phyloP scores from a whole-genome alignment of 2,329 filamentous ascomycete species.

The Cercospora sp. region DNA sequence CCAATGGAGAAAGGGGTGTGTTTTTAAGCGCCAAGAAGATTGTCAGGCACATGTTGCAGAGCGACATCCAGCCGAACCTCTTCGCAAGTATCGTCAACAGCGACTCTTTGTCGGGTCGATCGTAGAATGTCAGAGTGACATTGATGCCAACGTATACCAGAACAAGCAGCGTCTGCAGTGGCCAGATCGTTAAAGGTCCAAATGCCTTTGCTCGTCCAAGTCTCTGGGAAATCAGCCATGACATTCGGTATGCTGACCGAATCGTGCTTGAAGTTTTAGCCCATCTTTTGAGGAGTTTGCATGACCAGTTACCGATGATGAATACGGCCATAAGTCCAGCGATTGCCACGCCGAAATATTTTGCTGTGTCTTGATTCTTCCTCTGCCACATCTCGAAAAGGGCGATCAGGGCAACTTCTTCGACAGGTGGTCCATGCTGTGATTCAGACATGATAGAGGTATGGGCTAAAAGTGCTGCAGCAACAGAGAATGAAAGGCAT shows the following conservation, averaged over 20 bases:
- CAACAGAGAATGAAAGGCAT: not conserved
- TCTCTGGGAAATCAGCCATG: not conserved
- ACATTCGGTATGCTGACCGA: not conserved
- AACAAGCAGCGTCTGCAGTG: slow-evolving; percentile 11
- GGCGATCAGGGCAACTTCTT: slow-evolving; percentile 12
- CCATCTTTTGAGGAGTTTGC: slow-evolving; percentile 3
- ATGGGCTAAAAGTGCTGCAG: not conserved
- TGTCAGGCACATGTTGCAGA: slow-evolving; percentile 30
- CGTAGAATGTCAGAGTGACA: slow-evolving; percentile 24
- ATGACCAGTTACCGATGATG: slow-evolving; percentile 21
- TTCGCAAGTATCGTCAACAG: slow-evolving; percentile 27
- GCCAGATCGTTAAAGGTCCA: slow-evolving; percentile 12
- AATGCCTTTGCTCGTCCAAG: slow-evolving; percentile 5
- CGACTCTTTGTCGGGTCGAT: slow-evolving; percentile 17
- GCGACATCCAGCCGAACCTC: slow-evolving; percentile 31
- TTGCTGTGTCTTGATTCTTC: slow-evolving; percentile 23
- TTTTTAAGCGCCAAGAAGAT: slow-evolving; percentile 33
- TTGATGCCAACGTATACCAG: slow-evolving; percentile 25
- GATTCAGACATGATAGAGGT: slow-evolving; percentile 18
- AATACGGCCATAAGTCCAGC: slow-evolving; percentile 20
- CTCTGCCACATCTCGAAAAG: slow-evolving; percentile 24
- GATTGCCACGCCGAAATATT: slow-evolving; percentile 24
- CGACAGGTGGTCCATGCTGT: slow-evolving; percentile 5
- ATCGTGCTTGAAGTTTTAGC: slow-evolving; percentile 9
- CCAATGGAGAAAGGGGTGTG: slow-evolving; percentile 31